Percentiles rank a stretch among this genome's conserved stretches.
These are phyloP conservation scores for Trichoderma oligosporum DNA, from an alignment of 2,329 filamentous ascomycete genomes.

Conservation along the genomic window DNA sequence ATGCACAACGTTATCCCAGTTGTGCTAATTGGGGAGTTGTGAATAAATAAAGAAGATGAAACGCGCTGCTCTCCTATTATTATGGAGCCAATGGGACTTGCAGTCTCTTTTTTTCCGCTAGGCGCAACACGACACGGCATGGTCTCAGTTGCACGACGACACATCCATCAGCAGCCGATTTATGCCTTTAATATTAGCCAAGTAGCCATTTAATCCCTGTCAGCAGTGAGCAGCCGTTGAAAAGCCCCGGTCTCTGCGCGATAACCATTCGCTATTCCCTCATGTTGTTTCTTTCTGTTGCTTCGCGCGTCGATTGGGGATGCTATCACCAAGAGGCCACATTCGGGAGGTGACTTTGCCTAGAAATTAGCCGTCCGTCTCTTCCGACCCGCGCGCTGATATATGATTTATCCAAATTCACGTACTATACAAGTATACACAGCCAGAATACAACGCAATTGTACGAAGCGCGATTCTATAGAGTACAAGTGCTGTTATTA, in stretches of 20 bases:
- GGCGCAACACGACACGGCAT: conserved; percentile 1
- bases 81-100: conserved; percentile 11
- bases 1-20: background rate
- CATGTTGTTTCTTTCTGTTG: background rate
- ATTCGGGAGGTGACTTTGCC: background rate
- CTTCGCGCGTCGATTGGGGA: background rate
- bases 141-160: conserved; percentile 16
- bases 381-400: background rate
- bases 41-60: conserved; percentile 8
- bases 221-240: conserved; percentile 4
- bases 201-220: conserved; percentile 1
- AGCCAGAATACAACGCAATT: too few species aligned
- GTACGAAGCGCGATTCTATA: too few species aligned
- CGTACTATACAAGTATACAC: too few species aligned
- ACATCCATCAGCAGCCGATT: conserved; percentile 18
- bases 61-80: conserved; percentile 15
- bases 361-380: background rate
- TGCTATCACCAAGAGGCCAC: background rate
- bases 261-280: background rate
- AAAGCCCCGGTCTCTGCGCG: background rate
- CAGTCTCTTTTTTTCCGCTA: conserved; percentile 15
- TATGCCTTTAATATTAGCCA: conserved; percentile 11
- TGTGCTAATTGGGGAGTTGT: background rate
- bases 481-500: conserved; percentile 8
- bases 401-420: too few species aligned